Conservation (phyloP, 2,329 filamentous ascomycete species). For the Dactylellina cionopaga region DNA sequence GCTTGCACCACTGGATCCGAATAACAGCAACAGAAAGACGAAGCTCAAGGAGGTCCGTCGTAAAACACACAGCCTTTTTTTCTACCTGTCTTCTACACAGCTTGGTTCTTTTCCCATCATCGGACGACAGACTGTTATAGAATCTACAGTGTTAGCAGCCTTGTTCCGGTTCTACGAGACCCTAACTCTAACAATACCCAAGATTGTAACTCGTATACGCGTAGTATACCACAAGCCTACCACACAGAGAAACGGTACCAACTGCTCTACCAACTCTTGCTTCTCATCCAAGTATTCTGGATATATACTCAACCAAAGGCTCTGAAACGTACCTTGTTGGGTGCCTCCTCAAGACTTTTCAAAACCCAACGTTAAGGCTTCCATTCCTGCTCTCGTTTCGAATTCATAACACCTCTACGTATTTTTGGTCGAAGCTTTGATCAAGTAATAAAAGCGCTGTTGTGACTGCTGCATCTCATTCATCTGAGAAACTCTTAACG, state of each 20-base stretch:
- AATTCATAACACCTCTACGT: slow-evolving; percentile 4
- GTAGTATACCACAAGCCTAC: not conserved
- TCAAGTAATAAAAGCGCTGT: slow-evolving; percentile 1
- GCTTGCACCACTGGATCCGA: slow-evolving; percentile 1
- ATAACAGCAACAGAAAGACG: slow-evolving; percentile 26
- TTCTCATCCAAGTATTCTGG: slow-evolving; percentile 11
- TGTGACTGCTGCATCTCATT: not conserved
- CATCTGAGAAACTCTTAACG: not conserved
- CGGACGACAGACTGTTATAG: slow-evolving; percentile 10
- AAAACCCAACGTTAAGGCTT: slow-evolving; percentile 19
- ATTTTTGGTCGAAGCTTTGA: slow-evolving; percentile 2
- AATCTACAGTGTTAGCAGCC: not conserved
- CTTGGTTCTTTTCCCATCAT: slow-evolving; percentile 1
- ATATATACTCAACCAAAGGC: slow-evolving; percentile 16
- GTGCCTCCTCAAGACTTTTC: slow-evolving; percentile 18
- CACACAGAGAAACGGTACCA: slow-evolving; percentile 3
- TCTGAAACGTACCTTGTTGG: slow-evolving; percentile 44
- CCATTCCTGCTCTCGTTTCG: slow-evolving; percentile 3
- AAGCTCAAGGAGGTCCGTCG: slow-evolving; percentile 21
- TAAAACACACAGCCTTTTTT: slow-evolving; percentile 48
- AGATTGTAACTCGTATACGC: not conserved
- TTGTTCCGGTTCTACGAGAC: not conserved
- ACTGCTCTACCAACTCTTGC: slow-evolving; percentile 20
- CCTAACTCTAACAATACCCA: not conserved
- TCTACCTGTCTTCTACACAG: not conserved